Percentiles rank a stretch among this genome's conserved stretches.
phyloP scores from a whole-genome alignment of 352 stramenopile species.

The Bremia lactucae region DNA sequence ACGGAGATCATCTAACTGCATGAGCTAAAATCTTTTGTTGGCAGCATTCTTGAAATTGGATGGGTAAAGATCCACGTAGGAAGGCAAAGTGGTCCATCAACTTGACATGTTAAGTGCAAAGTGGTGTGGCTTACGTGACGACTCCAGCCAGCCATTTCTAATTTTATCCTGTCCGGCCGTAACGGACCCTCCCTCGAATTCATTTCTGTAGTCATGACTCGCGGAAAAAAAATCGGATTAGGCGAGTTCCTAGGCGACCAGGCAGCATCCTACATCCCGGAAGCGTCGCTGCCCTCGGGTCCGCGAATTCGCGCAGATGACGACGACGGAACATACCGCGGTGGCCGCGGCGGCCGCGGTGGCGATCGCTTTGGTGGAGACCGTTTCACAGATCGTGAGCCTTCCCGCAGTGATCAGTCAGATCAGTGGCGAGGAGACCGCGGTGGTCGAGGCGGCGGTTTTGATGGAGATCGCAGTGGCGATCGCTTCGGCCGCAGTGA shows the following conservation, averaged over 20 bases:
- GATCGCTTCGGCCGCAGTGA: conserved; percentile 21
- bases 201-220: conserved; percentile 24
- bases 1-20: too few relatives aligned
- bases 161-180: conserved; percentile 7
- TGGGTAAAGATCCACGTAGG: too few relatives aligned
- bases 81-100: too few relatives aligned
- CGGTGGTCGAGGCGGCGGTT: conserved; percentile 9
- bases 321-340: conserved; percentile 40
- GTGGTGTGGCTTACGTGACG: conserved; percentile 2
- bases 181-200: neutral
- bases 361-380: conserved; percentile 29
- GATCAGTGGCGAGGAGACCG: conserved; percentile 46
- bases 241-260: conserved; percentile 67
- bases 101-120: too few relatives aligned
- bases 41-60: too few relatives aligned
- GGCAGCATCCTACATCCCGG: conserved; percentile 43
- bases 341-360: conserved; percentile 19
- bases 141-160: conserved; percentile 11
- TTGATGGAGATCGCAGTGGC: conserved; percentile 14
- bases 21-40: too few relatives aligned
- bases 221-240: conserved; percentile 60
- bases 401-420: conserved; percentile 33
- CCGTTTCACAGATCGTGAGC: conserved; percentile 33
- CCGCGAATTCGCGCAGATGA: conserved; percentile 35
- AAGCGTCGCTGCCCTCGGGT: conserved; percentile 46